These are phyloP conservation scores for Fusarium guadeloupense DNA, from an alignment of 2,329 filamentous ascomycete species.

Conservation along the genomic window DNA sequence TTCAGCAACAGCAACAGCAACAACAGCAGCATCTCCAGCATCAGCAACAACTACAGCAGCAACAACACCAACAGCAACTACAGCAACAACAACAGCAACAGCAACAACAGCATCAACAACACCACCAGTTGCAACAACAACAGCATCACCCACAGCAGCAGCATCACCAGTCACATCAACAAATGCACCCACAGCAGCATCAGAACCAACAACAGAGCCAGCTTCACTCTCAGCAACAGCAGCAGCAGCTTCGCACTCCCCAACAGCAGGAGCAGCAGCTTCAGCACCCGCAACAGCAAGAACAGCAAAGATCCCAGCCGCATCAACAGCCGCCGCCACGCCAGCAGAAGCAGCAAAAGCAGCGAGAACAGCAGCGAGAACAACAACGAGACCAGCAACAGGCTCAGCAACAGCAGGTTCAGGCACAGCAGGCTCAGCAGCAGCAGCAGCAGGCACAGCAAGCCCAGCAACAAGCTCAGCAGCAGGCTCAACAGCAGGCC, in stretches of 20 bases:
- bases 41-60: slow-evolving; percentile 38
- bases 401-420: slow-evolving; percentile 44
- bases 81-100: slow-evolving; percentile 45
- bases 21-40: slow-evolving; percentile 45
- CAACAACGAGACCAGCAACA: slow-evolving; percentile 41
- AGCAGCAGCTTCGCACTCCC: slow-evolving; percentile 40
- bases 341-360: slow-evolving; percentile 43
- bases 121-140: slow-evolving; percentile 45
- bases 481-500: slow-evolving; percentile 42
- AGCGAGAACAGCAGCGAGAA: slow-evolving; percentile 49
- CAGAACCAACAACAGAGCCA: slow-evolving; percentile 42
- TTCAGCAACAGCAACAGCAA: slow-evolving; percentile 42
- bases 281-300: slow-evolving; percentile 43
- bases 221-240: slow-evolving; percentile 47
- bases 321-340: slow-evolving; percentile 46
- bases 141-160: slow-evolving; percentile 39
- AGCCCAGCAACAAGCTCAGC: slow-evolving; percentile 45
- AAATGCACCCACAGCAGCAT: slow-evolving; percentile 47
- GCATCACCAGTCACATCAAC: slow-evolving; percentile 47
- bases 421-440: slow-evolving; percentile 20
- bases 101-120: slow-evolving; percentile 43
- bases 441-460: slow-evolving; percentile 20
- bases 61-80: slow-evolving; percentile 43
- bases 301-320: slow-evolving; percentile 38
- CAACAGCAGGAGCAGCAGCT: slow-evolving; percentile 44